A percentile compares a stretch with the other conserved stretches of the same genome.
These are phyloP conservation scores for Parathielavia appendiculata DNA, from an alignment of 495 filamentous ascomycete genomes.

Conservation along the genomic window DNA sequence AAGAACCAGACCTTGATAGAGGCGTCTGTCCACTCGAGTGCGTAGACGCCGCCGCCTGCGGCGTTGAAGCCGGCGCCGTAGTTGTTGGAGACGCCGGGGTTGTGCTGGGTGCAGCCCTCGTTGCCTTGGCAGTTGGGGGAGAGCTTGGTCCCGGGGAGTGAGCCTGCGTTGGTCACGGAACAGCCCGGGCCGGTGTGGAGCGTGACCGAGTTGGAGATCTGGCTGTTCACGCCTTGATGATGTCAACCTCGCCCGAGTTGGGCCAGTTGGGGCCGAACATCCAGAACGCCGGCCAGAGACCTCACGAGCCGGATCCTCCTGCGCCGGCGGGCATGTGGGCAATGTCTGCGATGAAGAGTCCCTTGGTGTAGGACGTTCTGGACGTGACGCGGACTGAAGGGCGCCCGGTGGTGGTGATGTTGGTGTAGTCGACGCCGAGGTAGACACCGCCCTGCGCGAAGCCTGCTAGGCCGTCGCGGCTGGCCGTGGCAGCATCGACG, in stretches of 20 bases:
- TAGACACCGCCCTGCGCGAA: conserved; percentile 47
- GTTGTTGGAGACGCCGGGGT: conserved; percentile 43
- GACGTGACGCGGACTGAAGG: conserved; percentile 62
- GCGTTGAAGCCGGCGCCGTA: conserved; percentile 71
- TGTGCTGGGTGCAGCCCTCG: conserved; percentile 46
- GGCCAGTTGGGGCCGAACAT: conserved; percentile 74
- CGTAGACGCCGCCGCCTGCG: conserved; percentile 69
- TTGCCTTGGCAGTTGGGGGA: conserved; percentile 44
- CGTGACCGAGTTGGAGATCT: conserved; percentile 60
- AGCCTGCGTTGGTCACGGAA: conserved; percentile 44
- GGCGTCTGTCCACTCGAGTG: conserved; percentile 64
- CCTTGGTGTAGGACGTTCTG: conserved; percentile 61
- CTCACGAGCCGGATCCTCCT: conserved; percentile 43
- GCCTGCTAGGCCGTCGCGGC: conserved; percentile 52
- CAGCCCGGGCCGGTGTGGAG: conserved; percentile 72
- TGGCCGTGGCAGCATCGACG: conserved; percentile 51
- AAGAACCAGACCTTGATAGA: conserved; percentile 78
- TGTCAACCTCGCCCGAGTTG: conserved; percentile 77
- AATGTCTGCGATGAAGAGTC: conserved; percentile 69
- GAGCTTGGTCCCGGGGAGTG: conserved; percentile 45
- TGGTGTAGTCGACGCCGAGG: conserved; percentile 51
- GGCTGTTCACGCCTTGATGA: conserved; percentile 81
- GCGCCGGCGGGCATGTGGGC: conserved; percentile 67
- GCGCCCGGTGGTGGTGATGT: conserved; percentile 51
- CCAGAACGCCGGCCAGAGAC: conserved; percentile 62